A percentile compares a stretch with the other conserved stretches of the same genome.
Evolutionary conservation across 768 basidiomycete genomes (phyloP).

Genomic region (Astraeus odoratus): DNA sequence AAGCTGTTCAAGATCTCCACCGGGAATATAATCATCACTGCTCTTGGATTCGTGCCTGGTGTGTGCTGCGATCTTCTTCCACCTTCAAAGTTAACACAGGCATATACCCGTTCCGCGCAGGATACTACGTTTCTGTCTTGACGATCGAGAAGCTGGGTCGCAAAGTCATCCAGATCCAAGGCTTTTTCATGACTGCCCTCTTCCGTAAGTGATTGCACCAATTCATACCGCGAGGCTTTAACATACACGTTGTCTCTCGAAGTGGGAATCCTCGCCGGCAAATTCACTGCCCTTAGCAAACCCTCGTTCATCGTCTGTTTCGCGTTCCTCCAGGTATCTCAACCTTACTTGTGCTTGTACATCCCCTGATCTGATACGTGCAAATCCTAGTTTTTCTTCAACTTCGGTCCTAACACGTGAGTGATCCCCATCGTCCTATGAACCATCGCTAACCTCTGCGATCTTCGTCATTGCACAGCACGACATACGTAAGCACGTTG

Average conservation of each 20-base stretch:
- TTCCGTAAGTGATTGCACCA: constrained; percentile 40
- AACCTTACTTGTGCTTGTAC: background rate
- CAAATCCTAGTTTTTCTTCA: constrained; percentile 60
- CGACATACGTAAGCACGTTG: constrained; percentile 40
- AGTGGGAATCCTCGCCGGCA: constrained; percentile 67
- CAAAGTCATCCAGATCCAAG: constrained; percentile 70
- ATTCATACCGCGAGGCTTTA: background rate
- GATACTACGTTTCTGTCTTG: constrained; percentile 64
- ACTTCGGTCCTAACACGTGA: constrained; percentile 70
- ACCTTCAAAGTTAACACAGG: background rate
- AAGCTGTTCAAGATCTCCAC: constrained; percentile 60
- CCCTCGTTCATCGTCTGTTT: constrained; percentile 67
- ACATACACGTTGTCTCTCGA: background rate
- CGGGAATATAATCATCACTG: constrained; percentile 67
- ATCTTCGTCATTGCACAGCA: constrained; percentile 25
- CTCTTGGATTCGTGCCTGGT: constrained; percentile 73
- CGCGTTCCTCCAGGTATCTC: constrained; percentile 50
- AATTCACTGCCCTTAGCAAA: constrained; percentile 49
- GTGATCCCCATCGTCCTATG: constrained; percentile 10
- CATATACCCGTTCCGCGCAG: constrained; percentile 25
- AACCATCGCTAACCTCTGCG: background rate
- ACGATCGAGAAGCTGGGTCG: constrained; percentile 69
- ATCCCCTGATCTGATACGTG: constrained; percentile 1
- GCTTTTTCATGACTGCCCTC: constrained; percentile 63
- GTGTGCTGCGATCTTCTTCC: constrained; percentile 8